phyloP scores from a whole-genome alignment of 1,284 basidiomycete genomes.

The Cryptococcus wingfieldii region DNA sequence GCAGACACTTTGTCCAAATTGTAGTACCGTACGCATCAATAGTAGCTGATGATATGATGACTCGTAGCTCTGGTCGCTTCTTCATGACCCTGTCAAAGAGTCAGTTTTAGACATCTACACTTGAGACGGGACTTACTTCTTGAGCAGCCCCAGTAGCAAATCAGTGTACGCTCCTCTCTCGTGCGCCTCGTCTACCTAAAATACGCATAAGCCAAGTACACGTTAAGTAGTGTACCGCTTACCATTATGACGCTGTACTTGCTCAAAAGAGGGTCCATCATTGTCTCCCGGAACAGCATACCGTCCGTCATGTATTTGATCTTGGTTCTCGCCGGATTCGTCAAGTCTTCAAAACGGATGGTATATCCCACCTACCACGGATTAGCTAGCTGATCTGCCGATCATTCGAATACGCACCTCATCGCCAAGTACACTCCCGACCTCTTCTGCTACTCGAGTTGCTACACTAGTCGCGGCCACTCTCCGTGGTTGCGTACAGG shows the following conservation, averaged over 20 bases:
- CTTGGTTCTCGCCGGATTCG: conserved; percentile 71
- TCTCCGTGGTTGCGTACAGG: conserved; percentile 89
- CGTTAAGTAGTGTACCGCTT: conserved; percentile 25
- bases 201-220: conserved; percentile 2
- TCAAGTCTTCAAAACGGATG: conserved; percentile 94
- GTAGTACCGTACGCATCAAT: conserved; percentile 63
- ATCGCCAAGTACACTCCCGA: conserved; percentile 80
- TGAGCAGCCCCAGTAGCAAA: conserved; percentile 82
- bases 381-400: not conserved
- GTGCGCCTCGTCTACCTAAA: conserved; percentile 94
- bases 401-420: conserved; percentile 59
- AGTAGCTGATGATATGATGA: conserved; percentile 93
- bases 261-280: conserved; percentile 80
- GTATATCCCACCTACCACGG: conserved; percentile 80
- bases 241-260: conserved; percentile 95
- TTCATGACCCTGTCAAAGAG: conserved; percentile 64
- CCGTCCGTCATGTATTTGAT: conserved; percentile 98
- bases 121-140: conserved; percentile 59
- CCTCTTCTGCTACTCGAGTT: conserved; percentile 79
- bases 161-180: conserved; percentile 94
- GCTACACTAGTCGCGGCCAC: conserved; percentile 96
- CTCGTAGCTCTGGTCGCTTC: conserved; percentile 79
- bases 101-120: not conserved
- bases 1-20: not conserved
- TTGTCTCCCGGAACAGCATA: conserved; percentile 91